Conservation (phyloP, 2,329 filamentous ascomycete species). For the Penicillium sp. region DNA sequence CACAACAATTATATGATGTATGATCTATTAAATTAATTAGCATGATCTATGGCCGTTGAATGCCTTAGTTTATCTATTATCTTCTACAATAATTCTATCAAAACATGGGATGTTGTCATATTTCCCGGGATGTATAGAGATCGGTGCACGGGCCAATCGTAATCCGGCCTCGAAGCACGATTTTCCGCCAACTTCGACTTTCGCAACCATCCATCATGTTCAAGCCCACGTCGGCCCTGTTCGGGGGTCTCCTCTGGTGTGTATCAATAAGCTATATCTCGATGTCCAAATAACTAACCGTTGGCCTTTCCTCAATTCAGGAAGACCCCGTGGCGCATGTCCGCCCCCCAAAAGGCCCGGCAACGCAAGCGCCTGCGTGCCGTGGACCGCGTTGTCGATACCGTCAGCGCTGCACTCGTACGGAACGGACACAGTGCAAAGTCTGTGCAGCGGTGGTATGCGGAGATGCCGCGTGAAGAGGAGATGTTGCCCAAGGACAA, state of each 20-base stretch:
- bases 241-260: slow-evolving; percentile 77
- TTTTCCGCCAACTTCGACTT: neutral
- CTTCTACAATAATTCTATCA: too few species aligned
- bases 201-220: neutral
- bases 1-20: too few species aligned
- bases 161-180: slow-evolving; percentile 12
- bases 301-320: slow-evolving; percentile 37
- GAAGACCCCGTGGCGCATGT: slow-evolving; percentile 98
- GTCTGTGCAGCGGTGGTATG: slow-evolving; percentile 83
- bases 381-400: slow-evolving; percentile 82
- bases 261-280: slow-evolving; percentile 9
- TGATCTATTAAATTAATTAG: too few species aligned
- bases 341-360: slow-evolving; percentile 79
- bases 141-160: slow-evolving; percentile 20
- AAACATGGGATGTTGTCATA: too few species aligned
- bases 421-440: slow-evolving; percentile 65
- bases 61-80: too few species aligned
- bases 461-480: slow-evolving; percentile 88
- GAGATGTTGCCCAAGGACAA: slow-evolving; percentile 97
- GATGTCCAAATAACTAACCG: slow-evolving; percentile 10
- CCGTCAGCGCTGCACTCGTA: slow-evolving; percentile 69
- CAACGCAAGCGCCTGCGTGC: slow-evolving; percentile 75
- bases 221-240: slow-evolving; percentile 46
- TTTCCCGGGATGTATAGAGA: slow-evolving; percentile 9
- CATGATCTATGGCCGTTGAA: too few species aligned